Conservation (phyloP, 2,329 filamentous ascomycete genomes). For the Penicillium sp. region DNA sequence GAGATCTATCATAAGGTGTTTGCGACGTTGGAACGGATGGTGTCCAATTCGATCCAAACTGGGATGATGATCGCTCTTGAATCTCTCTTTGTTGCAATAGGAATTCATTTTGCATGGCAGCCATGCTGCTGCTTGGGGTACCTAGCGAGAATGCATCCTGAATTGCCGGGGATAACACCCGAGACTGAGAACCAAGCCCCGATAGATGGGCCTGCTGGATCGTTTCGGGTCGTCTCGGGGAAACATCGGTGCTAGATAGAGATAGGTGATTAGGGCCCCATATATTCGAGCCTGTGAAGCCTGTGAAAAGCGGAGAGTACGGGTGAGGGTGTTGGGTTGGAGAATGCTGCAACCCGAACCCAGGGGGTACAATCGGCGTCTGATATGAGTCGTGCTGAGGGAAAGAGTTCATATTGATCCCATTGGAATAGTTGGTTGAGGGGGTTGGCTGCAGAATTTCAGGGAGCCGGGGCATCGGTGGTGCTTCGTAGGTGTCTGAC, state of each 20-base stretch:
- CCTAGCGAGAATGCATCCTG: slow-evolving; percentile 14
- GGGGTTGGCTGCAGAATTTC: slow-evolving; percentile 20
- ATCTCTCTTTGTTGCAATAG: slow-evolving; percentile 19
- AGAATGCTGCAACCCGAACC: slow-evolving; percentile 25
- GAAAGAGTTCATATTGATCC: not conserved
- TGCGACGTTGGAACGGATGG: slow-evolving; percentile 1
- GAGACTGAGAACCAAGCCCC: slow-evolving; percentile 26
- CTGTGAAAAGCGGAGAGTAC: slow-evolving; percentile 27
- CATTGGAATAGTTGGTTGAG: not conserved
- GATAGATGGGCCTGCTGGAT: slow-evolving; percentile 28
- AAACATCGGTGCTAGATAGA: slow-evolving; percentile 15
- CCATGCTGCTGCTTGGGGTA: slow-evolving; percentile 19
- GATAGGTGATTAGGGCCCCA: slow-evolving; percentile 45
- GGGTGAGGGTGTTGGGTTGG: slow-evolving; percentile 26
- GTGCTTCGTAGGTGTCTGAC: slow-evolving; percentile 37
- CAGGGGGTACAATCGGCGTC: slow-evolving; percentile 31
- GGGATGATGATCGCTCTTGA: slow-evolving; percentile 8
- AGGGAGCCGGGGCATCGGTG: slow-evolving; percentile 23
- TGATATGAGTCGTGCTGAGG: slow-evolving; percentile 18
- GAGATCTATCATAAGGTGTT: not conserved
- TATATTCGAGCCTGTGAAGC: slow-evolving; percentile 40
- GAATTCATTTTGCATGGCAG: slow-evolving; percentile 25
- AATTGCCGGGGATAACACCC: slow-evolving; percentile 5
- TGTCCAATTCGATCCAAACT: slow-evolving; percentile 2
- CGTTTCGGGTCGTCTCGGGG: slow-evolving; percentile 31